These are phyloP conservation scores for Scutellaria galericulata DNA, from an alignment of 257 asterid species.

Conservation along the genomic window DNA sequence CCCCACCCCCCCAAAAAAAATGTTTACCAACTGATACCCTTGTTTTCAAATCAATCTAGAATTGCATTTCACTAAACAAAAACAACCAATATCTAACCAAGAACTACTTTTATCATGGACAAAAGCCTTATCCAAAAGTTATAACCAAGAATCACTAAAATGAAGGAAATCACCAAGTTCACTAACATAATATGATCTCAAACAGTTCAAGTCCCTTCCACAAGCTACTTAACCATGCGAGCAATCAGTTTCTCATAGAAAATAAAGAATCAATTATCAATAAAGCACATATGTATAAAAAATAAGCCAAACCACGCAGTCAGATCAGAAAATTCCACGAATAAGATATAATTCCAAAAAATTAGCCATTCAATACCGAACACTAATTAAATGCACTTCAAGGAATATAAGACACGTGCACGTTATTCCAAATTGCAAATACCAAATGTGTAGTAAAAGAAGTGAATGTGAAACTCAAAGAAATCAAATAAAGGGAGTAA, in stretches of 20 bases:
- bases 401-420: conserved; percentile 7
- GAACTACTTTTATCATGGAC: too few relatives aligned
- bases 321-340: conserved; percentile 15
- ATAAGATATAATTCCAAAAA: conserved; percentile 27
- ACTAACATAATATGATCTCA: too few relatives aligned
- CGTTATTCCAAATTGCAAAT: neutral
- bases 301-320: conserved; percentile 9
- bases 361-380: conserved; percentile 11
- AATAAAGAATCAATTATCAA: conserved; percentile 6
- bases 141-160: too few relatives aligned
- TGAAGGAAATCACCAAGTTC: too few relatives aligned
- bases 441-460: neutral
- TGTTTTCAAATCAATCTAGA: too few relatives aligned
- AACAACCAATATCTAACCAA: too few relatives aligned
- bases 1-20: too few relatives aligned
- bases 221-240: neutral
- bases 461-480: conserved; percentile 30
- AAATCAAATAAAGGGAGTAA: conserved; percentile 33
- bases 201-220: too few relatives aligned
- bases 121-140: too few relatives aligned
- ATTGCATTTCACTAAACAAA: too few relatives aligned
- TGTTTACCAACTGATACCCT: too few relatives aligned
- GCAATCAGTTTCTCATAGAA: neutral
- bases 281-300: conserved; percentile 16
- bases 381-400: conserved; percentile 20